Conservation (phyloP, 208 protist genomes). For the Crithidia fasciculata region DNA sequence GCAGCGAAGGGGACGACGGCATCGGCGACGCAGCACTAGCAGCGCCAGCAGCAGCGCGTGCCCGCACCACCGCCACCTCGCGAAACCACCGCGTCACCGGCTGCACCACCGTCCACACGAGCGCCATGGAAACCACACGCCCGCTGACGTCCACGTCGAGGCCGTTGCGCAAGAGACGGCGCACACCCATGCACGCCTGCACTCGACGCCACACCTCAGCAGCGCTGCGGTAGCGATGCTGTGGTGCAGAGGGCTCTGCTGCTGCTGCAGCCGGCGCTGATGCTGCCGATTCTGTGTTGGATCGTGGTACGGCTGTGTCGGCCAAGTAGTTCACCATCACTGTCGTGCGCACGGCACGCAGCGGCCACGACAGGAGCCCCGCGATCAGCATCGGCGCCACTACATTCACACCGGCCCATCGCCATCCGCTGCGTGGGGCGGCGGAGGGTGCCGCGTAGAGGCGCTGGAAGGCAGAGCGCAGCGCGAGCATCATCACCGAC, state of each 20-base stretch:
- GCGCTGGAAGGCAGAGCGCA: constrained; percentile 10
- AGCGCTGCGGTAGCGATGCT: constrained; percentile 16
- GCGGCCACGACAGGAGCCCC: constrained; percentile 34
- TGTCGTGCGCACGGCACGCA: constrained; percentile 26
- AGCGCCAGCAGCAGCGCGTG: background rate
- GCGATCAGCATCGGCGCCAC: constrained; percentile 12
- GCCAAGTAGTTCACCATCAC: constrained; percentile 39
- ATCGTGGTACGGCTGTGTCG: constrained; percentile 14
- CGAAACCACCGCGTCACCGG: constrained; percentile 29
- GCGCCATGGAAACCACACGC: constrained; percentile 29
- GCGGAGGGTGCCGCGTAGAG: background rate
- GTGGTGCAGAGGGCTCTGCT: background rate
- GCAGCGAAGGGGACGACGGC: background rate
- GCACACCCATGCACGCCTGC: constrained; percentile 10
- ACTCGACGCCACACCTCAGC: constrained; percentile 10
- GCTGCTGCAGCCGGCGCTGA: background rate
- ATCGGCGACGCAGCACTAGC: background rate
- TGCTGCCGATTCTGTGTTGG: background rate
- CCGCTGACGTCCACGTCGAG: constrained; percentile 43
- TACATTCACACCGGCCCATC: background rate
- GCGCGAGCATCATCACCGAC: constrained; percentile 7
- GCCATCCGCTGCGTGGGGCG: background rate
- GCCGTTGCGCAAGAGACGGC: constrained; percentile 35
- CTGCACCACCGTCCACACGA: constrained; percentile 30
- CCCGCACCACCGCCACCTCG: constrained; percentile 7